Conservation (phyloP, 805 yeast species). For the Kodamaea restingae region DNA sequence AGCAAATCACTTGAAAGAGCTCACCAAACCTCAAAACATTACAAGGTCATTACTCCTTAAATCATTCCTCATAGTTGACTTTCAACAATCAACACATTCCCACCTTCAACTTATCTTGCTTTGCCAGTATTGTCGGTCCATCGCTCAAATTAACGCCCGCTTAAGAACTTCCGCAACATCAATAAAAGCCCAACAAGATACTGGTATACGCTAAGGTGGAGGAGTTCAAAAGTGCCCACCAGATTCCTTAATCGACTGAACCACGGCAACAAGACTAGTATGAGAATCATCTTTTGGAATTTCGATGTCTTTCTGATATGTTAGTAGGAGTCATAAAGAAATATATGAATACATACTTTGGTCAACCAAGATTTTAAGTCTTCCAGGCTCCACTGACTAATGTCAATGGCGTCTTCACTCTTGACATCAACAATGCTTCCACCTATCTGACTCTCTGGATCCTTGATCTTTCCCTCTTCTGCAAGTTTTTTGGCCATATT, state of each 20-base stretch:
- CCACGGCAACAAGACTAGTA: slow-evolving; percentile 45
- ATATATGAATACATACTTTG: slow-evolving; percentile 29
- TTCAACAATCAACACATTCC: too few relatives aligned
- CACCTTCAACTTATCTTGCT: too few relatives aligned
- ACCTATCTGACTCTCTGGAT: not conserved
- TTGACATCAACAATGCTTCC: slow-evolving; percentile 8
- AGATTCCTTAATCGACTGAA: slow-evolving; percentile 37
- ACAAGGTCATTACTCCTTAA: too few relatives aligned
- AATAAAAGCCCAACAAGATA: slow-evolving; percentile 5
- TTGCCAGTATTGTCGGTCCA: too few relatives aligned
- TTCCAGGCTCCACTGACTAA: slow-evolving; percentile 33
- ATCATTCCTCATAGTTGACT: too few relatives aligned
- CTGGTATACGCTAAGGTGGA: slow-evolving; percentile 15
- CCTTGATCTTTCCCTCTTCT: not conserved
- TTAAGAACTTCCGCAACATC: slow-evolving; percentile 3
- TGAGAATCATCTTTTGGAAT: slow-evolving; percentile 44
- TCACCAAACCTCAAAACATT: too few relatives aligned
- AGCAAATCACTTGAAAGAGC: too few relatives aligned
- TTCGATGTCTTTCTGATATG: slow-evolving; percentile 42
- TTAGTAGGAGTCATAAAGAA: slow-evolving; percentile 15
- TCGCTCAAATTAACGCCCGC: too few relatives aligned
- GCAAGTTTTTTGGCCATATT: slow-evolving; percentile 5
- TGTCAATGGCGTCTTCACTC: slow-evolving; percentile 19
- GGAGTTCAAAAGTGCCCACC: slow-evolving; percentile 17
- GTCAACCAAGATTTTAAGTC: slow-evolving; percentile 33